Conservation (phyloP, 345 rosid genomes). For the Gossypium thurberi region DNA sequence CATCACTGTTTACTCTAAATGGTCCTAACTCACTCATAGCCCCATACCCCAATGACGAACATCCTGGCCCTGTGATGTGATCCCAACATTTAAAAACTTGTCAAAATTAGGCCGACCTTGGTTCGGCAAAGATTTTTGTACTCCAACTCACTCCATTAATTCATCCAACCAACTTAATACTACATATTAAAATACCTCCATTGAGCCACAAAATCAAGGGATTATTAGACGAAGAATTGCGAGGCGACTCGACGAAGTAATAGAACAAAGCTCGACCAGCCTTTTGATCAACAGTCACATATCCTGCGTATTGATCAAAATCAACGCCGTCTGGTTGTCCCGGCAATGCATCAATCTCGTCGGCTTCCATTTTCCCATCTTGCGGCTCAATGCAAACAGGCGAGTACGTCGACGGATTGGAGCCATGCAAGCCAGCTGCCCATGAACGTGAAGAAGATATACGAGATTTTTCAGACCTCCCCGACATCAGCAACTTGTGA, state of each 20-base stretch:
- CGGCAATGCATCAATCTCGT: neutral
- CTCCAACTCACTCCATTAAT: too few species aligned
- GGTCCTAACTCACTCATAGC: slow-evolving; percentile 42
- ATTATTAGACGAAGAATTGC: neutral
- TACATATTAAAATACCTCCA: neutral
- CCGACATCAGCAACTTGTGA: neutral
- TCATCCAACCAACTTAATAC: too few species aligned
- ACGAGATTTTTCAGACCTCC: neutral
- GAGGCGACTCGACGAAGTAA: neutral
- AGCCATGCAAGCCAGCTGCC: neutral
- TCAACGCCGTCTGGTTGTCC: neutral
- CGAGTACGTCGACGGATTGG: neutral
- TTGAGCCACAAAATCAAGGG: neutral
- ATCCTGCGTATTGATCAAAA: neutral
- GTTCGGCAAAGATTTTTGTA: too few species aligned
- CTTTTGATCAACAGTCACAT: neutral
- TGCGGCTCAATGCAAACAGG: neutral
- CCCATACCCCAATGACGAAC: slow-evolving; percentile 36
- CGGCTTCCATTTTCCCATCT: neutral
- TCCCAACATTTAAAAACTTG: neutral
- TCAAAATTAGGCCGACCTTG: too few species aligned
- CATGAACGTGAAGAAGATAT: neutral
- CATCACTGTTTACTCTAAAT: slow-evolving; percentile 30
- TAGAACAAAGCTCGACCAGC: neutral
- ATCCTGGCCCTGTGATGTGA: slow-evolving; percentile 30